phyloP scores from a whole-genome alignment of 768 basidiomycete genomes.

The Coprinopsis sp. region DNA sequence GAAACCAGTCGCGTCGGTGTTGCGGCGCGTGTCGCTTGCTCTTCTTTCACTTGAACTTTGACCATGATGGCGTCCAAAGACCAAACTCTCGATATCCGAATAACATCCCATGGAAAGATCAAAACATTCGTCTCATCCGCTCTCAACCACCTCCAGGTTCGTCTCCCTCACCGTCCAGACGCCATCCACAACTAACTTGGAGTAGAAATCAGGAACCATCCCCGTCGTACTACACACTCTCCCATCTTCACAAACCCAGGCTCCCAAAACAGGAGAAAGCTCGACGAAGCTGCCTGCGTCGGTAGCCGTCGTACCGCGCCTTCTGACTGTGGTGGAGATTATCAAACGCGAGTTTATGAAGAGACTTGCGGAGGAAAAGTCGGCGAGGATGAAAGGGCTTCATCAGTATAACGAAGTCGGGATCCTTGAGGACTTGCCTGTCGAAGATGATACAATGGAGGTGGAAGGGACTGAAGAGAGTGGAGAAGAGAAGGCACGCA shows the following conservation, averaged over 20 bases:
- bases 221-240: constrained; percentile 59
- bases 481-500: constrained; percentile 18
- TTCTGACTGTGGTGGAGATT: constrained; percentile 78
- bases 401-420: constrained; percentile 77
- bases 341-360: constrained; percentile 78
- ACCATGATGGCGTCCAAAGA: neutral
- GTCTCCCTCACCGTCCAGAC: constrained; percentile 11
- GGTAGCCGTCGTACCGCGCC: constrained; percentile 44
- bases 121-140: constrained; percentile 47
- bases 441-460: constrained; percentile 11
- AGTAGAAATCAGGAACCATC: constrained; percentile 42
- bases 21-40: neutral
- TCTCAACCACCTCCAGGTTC: constrained; percentile 50
- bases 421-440: constrained; percentile 42
- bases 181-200: neutral
- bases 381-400: constrained; percentile 46
- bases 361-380: constrained; percentile 37
- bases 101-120: constrained; percentile 55
- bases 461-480: neutral
- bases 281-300: constrained; percentile 25
- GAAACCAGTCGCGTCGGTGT: neutral
- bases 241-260: constrained; percentile 27
- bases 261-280: constrained; percentile 6
- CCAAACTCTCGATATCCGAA: constrained; percentile 30
- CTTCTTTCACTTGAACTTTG: neutral